Percentiles rank a stretch among this genome's conserved stretches.
Evolutionary conservation across 257 asterid genomes (phyloP).

Genomic region (Echites panduratus): DNA sequence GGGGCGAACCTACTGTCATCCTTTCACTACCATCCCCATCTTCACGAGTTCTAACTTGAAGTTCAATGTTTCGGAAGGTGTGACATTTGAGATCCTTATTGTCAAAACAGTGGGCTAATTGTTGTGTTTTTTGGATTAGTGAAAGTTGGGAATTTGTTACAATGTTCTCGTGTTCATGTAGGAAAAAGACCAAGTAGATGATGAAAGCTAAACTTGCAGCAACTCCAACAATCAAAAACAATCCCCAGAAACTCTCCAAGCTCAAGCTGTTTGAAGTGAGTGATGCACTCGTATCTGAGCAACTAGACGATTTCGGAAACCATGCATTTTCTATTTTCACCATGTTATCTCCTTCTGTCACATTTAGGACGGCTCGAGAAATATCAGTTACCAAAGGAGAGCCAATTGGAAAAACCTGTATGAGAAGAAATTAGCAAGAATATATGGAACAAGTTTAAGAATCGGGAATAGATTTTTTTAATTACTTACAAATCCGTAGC

Average conservation of each 20-base stretch:
- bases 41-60: constrained; percentile 5
- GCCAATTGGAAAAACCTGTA: constrained; percentile 41
- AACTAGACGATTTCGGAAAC: constrained; percentile 18
- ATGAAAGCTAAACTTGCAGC: constrained; percentile 21
- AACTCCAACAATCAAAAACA: constrained; percentile 31
- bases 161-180: constrained; percentile 28
- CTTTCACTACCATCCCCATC: neutral
- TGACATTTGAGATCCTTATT: constrained; percentile 31
- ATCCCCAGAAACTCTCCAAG: constrained; percentile 50
- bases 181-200: constrained; percentile 21
- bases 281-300: neutral
- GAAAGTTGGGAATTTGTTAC: constrained; percentile 17
- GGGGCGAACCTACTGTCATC: constrained; percentile 1
- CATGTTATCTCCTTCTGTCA: constrained; percentile 39
- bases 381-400: constrained; percentile 41
- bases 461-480: too few relatives aligned
- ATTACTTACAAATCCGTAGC: constrained; percentile 34
- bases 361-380: constrained; percentile 38
- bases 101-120: constrained; percentile 22
- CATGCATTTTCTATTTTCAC: constrained; percentile 19
- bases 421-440: too few relatives aligned
- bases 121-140: constrained; percentile 10
- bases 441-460: too few relatives aligned
- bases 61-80: constrained; percentile 29
- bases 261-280: constrained; percentile 35